Percentiles rank a stretch among this genome's conserved stretches.
Evolutionary conservation across 2,329 filamentous ascomycete genomes (phyloP).

Genomic region (Ascochyta koolunga): DNA sequence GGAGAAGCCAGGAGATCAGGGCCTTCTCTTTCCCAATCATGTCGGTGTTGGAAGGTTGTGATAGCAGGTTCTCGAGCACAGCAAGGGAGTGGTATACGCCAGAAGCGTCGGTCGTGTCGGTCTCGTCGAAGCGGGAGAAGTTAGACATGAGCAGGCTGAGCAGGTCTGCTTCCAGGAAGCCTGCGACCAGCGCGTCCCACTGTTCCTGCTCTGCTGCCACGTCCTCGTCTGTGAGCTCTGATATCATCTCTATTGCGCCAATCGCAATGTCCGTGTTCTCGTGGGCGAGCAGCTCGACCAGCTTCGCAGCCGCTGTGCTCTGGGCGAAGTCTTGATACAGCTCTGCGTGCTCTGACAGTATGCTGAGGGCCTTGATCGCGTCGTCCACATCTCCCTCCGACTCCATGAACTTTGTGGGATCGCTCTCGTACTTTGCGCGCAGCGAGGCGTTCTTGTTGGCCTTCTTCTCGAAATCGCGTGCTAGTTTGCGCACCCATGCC

Average conservation of each 20-base stretch:
- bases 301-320: constrained; percentile 71
- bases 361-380: constrained; percentile 80
- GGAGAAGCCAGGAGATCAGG: constrained; percentile 78
- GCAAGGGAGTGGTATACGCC: constrained; percentile 85
- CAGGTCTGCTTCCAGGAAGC: constrained; percentile 69
- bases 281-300: constrained; percentile 85
- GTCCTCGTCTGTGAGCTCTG: constrained; percentile 92
- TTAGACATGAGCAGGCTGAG: constrained; percentile 77
- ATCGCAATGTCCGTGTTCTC: constrained; percentile 98
- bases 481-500: constrained; percentile 78
- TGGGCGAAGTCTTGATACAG: constrained; percentile 82
- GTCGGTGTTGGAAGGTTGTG: constrained; percentile 70
- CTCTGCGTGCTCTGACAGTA: constrained; percentile 84
- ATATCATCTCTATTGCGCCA: constrained; percentile 84
- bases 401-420: constrained; percentile 81
- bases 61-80: constrained; percentile 85
- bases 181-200: constrained; percentile 76
- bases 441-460: constrained; percentile 91
- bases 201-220: constrained; percentile 79
- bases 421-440: constrained; percentile 79
- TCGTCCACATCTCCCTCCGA: constrained; percentile 89
- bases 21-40: constrained; percentile 71
- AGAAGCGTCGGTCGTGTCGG: constrained; percentile 71
- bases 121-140: constrained; percentile 79
- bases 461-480: constrained; percentile 84